Evolutionary conservation across 768 basidiomycete genomes (phyloP).

Genomic region (Dictyophora rubrovolvata): DNA sequence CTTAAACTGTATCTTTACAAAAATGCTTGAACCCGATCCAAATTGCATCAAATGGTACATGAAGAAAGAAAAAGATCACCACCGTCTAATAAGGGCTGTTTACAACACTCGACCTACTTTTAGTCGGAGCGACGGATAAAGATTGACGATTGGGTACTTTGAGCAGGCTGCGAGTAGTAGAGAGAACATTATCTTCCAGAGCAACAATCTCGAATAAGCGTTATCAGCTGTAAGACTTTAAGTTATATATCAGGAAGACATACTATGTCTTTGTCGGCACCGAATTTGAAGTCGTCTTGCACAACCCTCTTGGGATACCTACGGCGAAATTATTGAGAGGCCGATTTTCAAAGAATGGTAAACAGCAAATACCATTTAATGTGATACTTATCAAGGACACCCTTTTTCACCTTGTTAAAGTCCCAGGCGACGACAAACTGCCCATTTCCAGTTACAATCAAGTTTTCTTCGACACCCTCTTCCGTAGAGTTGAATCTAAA

Average conservation of each 20-base stretch:
- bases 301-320: constrained; percentile 88
- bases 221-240: constrained; percentile 4
- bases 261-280: constrained; percentile 93
- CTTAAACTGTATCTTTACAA: background rate
- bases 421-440: constrained; percentile 95
- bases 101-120: constrained; percentile 55
- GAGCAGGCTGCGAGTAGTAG: constrained; percentile 88
- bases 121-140: constrained; percentile 49
- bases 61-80: constrained; percentile 5
- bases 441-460: constrained; percentile 91
- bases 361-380: constrained; percentile 59
- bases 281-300: constrained; percentile 96
- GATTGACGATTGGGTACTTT: constrained; percentile 64
- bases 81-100: constrained; percentile 46
- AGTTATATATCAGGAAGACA: constrained; percentile 20
- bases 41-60: background rate
- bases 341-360: background rate
- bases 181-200: constrained; percentile 84
- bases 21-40: background rate
- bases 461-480: constrained; percentile 80
- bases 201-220: constrained; percentile 71
- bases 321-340: constrained; percentile 1
- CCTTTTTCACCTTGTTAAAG: constrained; percentile 91
- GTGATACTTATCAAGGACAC: constrained; percentile 83
- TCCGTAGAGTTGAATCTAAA: constrained; percentile 79